A percentile compares a stretch with the other conserved stretches of the same genome.
These are phyloP conservation scores for Salix purpurea DNA, from an alignment of 345 rosid species.

Conservation along the genomic window DNA sequence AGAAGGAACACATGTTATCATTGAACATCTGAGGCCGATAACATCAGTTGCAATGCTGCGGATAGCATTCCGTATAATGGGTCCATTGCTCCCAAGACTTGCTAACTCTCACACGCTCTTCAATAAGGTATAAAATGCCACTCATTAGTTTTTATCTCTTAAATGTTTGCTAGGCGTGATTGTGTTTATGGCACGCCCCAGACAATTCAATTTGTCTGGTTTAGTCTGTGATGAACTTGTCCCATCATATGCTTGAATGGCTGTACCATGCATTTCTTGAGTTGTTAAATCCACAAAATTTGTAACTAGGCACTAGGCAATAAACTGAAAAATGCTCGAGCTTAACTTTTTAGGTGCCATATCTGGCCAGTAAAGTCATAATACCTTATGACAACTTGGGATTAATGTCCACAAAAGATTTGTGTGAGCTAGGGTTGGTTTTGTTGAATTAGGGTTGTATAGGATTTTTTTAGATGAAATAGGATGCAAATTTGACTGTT, in stretches of 20 bases:
- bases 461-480: not conserved
- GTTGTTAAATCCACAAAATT: not conserved
- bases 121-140: constrained; percentile 58
- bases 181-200: not conserved
- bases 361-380: not conserved
- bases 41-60: constrained; percentile 93
- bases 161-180: not conserved
- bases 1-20: constrained; percentile 75
- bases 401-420: not conserved
- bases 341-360: not conserved
- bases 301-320: not conserved
- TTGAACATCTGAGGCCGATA: constrained; percentile 78
- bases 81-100: constrained; percentile 92
- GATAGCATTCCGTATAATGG: constrained; percentile 91
- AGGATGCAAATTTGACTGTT: not conserved
- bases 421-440: not conserved
- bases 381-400: not conserved
- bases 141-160: not conserved
- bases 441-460: not conserved
- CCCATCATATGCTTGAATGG: not conserved
- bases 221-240: not conserved
- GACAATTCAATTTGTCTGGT: not conserved
- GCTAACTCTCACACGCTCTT: constrained; percentile 84
- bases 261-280: not conserved
- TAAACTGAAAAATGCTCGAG: not conserved